Percentiles rank a stretch among this genome's conserved stretches.
Conservation (phyloP, 73 alveolate species). For the Halteria grandinella region DNA sequence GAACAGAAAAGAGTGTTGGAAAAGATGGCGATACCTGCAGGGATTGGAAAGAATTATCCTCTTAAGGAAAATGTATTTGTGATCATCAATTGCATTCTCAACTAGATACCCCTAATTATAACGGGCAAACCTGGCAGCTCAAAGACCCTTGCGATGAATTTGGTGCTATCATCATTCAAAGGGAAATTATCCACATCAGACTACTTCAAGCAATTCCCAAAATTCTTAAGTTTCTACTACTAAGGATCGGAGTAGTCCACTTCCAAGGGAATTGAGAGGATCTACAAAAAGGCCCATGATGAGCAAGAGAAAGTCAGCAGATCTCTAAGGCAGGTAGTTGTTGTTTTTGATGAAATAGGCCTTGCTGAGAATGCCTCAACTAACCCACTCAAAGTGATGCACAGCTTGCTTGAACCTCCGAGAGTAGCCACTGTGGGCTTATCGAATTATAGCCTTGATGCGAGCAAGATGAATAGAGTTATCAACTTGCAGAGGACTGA, state of each 20-base stretch:
- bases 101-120: slow-evolving; percentile 75
- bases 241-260: slow-evolving; percentile 53
- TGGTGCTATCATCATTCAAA: slow-evolving; percentile 61
- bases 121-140: slow-evolving; percentile 91
- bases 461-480: slow-evolving; percentile 82
- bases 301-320: slow-evolving; percentile 69
- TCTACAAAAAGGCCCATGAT: slow-evolving; percentile 17
- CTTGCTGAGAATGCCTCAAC: slow-evolving; percentile 78
- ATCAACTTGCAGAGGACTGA: slow-evolving; percentile 69
- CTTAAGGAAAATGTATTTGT: slow-evolving; percentile 77
- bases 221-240: slow-evolving; percentile 20
- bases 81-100: slow-evolving; percentile 72
- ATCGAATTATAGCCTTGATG: slow-evolving; percentile 77
- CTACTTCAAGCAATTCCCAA: slow-evolving; percentile 24
- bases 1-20: slow-evolving; percentile 46
- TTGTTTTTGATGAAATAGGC: slow-evolving; percentile 88
- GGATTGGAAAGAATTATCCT: slow-evolving; percentile 75
- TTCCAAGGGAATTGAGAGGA: slow-evolving; percentile 48
- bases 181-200: slow-evolving; percentile 60
- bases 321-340: slow-evolving; percentile 63
- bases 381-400: slow-evolving; percentile 87
- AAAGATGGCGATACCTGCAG: slow-evolving; percentile 61
- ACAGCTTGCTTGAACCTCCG: slow-evolving; percentile 77
- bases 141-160: slow-evolving; percentile 77
- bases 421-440: slow-evolving; percentile 80